Base-by-base conservation (phyloP, 2,329 filamentous ascomycete genomes). In the Parascedosporium putredinis region DNA sequence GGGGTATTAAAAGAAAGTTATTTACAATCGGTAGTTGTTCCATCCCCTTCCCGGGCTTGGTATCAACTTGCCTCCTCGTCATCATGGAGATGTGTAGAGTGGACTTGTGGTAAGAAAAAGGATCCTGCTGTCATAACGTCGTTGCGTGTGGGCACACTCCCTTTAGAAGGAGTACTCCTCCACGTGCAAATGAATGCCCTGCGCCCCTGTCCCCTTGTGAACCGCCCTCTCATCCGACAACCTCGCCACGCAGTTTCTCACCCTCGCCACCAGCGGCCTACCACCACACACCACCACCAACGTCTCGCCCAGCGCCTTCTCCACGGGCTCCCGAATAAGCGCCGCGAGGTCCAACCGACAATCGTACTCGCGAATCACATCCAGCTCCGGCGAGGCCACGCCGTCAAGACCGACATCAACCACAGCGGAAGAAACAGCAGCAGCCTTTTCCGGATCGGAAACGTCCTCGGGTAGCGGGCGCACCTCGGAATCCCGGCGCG, bases 171-270 rank as follows among this genome's bases (percentile, higher is more conserved):
- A 70, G 60, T 81, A 82, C 59, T 82, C 78, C 54, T 82, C 79
- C 1, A 76, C 76, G 58, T 79, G 72, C 50, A 82, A 57, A 58
- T 75, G 72, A 36, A 83, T 81, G 0, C 79, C 79, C 58, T 83
- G 79, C 0, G 79, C 78, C 1, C 76, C 78, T 0, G 77, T 81
- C 4, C 79, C 79, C 60, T 83, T 83, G 58, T 82, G 79, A 20
- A 82, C 78, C 1, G 74, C 79, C 36, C 79, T 64, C 62, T 82
- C 78, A 56, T 83, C 78, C 49, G 76, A 79, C 53, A 82, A 53
- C 25, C 62, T 64, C 2, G 74, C 72, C 2, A 82, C 76, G 51
- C 68, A 73, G 55, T 78, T 81, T 51, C 79, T 67, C 12, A 76
- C 72, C 43, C 64, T 64, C 2, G 75, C 67, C 2, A 78, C 76